Evolutionary conservation across 495 filamentous ascomycete species (phyloP), one percentile per base, ranked within the genome.

Genomic region (Parathielavia hyrcaniae): DNA sequence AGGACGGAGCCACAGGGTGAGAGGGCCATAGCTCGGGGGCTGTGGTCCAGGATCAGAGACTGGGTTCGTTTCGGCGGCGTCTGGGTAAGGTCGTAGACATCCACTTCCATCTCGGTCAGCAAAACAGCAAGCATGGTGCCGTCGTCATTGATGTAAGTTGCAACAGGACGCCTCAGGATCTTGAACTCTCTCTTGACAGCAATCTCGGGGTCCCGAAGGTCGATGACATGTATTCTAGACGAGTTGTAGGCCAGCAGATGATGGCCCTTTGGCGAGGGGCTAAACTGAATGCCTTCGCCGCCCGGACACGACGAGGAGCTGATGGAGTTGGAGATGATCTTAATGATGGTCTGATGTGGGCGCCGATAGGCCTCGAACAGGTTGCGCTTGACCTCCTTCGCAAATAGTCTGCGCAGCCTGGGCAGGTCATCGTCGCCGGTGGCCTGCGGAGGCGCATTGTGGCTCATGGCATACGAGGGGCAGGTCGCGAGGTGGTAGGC

Each of bases 231-330:
- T 63, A 95, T 90, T 53, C 89, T 78, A 19, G 90, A 92, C n/a
- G 89, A 92, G 67, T 87, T 91, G 61, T 90, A 85, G 43, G 88
- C 90, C 10, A 95, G 77, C 13, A 91, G 70, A 68, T 84, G 81
- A 54, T 84, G 83, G 12, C 87, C 88, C 60, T 79, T 83, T 9
- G 86, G 82, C 16, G 89, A 92, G 56, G 89, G 83, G 55, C 81
- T 80, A 63, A 93, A 95, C 51, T 89, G 87, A 71, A 95, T 88
- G 45, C 88, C 88, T 69, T 95, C 89, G 20, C 89, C 89, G 7
- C 87, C 86, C 0, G 89, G 89, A 56, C 86, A 86, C 10, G 87
- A 88, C 13, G 89, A 88, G 0, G 88, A 91, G 59, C 86, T 89
- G 67, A 89, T 87, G 17, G 87, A 90, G 35, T 84, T 87, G 16